Evolutionary conservation across 805 yeast genomes (phyloP).

Genomic region (Metschnikowia picachoensis): DNA sequence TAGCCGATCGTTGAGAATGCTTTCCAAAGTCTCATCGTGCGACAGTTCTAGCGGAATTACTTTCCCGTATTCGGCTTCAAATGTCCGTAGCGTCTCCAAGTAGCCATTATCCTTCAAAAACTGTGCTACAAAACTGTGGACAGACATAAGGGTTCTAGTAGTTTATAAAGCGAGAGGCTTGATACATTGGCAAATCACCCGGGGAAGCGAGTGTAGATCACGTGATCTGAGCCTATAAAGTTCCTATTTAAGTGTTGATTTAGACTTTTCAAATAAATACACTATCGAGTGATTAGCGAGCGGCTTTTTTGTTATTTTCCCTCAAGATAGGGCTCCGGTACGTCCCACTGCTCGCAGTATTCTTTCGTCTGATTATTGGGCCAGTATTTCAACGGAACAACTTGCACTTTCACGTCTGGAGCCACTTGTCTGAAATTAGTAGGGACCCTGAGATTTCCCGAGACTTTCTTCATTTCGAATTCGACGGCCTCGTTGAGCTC

Average conservation of each 20-base stretch:
- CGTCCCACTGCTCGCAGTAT: slow-evolving; percentile 27
- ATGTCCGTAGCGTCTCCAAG: slow-evolving; percentile 41
- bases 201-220: not conserved
- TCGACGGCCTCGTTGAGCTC: slow-evolving; percentile 22
- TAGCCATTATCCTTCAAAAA: slow-evolving; percentile 52
- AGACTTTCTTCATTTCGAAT: slow-evolving; percentile 16
- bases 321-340: slow-evolving; percentile 13
- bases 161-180: not conserved
- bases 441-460: slow-evolving; percentile 19
- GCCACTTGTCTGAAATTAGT: slow-evolving; percentile 25
- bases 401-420: slow-evolving; percentile 14
- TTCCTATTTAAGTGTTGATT: not conserved
- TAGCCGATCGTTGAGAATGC: slow-evolving; percentile 26
- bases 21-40: slow-evolving; percentile 35
- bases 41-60: slow-evolving; percentile 22
- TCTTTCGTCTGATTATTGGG: slow-evolving; percentile 34
- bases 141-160: slow-evolving; percentile 13
- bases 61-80: slow-evolving; percentile 45
- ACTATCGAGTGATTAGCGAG: too few relatives aligned
- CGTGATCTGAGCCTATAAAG: not conserved
- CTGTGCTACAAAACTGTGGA: slow-evolving; percentile 48
- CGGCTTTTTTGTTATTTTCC: not conserved
- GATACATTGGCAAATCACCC: not conserved
- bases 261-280: not conserved
- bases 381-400: slow-evolving; percentile 28